These are phyloP conservation scores for Clarkia xantiana DNA, from an alignment of 345 rosid genomes.

Conservation along the genomic window DNA sequence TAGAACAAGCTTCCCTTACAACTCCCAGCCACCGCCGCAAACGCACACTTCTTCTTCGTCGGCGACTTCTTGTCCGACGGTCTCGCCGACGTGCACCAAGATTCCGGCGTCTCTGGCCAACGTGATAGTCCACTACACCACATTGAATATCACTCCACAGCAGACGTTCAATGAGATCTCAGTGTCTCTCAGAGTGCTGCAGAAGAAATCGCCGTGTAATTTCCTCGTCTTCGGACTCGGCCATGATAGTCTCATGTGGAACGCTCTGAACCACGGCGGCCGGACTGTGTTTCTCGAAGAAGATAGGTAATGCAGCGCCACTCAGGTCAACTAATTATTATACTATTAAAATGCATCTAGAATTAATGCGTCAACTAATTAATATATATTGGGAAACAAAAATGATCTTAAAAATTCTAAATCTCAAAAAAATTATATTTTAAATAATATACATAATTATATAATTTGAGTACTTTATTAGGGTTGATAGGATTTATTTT, in stretches of 20 bases:
- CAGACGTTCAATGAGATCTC: conserved; percentile 75
- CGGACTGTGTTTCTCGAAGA: conserved; percentile 80
- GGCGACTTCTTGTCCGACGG: conserved; percentile 13
- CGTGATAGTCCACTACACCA: conserved; percentile 58
- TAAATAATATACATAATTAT: no score
- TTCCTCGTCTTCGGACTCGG: conserved; percentile 81
- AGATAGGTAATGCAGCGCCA: conserved; percentile 13
- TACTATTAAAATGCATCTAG: no score
- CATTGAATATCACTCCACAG: conserved; percentile 76
- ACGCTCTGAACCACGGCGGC: conserved; percentile 65
- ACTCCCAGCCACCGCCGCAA: conserved; percentile 15
- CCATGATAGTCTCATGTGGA: conserved; percentile 91
- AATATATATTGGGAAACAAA: no score
- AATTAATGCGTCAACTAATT: no score
- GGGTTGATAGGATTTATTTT: no score
- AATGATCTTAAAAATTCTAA: no score
- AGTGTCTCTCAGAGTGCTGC: conserved; percentile 41
- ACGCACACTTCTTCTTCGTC: neutral
- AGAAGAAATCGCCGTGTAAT: conserved; percentile 67
- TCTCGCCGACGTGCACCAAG: conserved; percentile 27
- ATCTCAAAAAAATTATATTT: no score
- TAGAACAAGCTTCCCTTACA: conserved; percentile 28
- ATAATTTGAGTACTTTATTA: no score
- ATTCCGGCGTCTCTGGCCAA: conserved; percentile 52
- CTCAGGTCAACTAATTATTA: no score